Evolutionary conservation across 2,329 filamentous ascomycete genomes (phyloP).

Genomic region (Lachnellula occidentalis): DNA sequence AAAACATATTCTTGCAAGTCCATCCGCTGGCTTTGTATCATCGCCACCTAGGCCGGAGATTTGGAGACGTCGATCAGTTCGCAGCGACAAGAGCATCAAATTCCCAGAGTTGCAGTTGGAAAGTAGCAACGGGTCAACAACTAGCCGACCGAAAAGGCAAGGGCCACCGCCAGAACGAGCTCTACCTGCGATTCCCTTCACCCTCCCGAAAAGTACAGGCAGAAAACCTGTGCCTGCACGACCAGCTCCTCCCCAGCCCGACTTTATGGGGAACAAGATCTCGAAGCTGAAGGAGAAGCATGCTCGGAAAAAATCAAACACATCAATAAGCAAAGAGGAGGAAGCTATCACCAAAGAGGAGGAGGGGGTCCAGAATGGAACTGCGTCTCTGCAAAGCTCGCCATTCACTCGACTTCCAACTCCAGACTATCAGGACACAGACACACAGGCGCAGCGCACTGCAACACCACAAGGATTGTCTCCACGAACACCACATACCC

Average conservation of each 20-base stretch:
- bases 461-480: conserved; percentile 17
- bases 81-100: conserved; percentile 21
- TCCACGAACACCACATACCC: conserved; percentile 21
- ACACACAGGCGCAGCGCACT: conserved; percentile 16
- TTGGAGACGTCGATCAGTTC: conserved; percentile 27
- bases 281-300: conserved; percentile 26
- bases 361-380: conserved; percentile 9
- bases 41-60: conserved; percentile 24
- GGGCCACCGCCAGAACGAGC: conserved; percentile 15
- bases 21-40: conserved; percentile 16
- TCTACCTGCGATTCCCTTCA: conserved; percentile 14
- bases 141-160: conserved; percentile 19
- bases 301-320: conserved; percentile 10
- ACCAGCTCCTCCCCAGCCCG: conserved; percentile 26
- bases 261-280: conserved; percentile 28
- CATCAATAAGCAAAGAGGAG: conserved; percentile 11
- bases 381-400: conserved; percentile 4
- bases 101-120: conserved; percentile 28
- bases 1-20: conserved; percentile 11
- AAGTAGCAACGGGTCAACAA: conserved; percentile 30
- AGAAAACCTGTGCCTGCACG: conserved; percentile 26
- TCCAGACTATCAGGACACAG: conserved; percentile 22
- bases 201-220: conserved; percentile 16
- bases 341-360: neutral
- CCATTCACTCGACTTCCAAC: conserved; percentile 19